Conservation (phyloP, 106 monocot species). For the Posidonia australis region DNA sequence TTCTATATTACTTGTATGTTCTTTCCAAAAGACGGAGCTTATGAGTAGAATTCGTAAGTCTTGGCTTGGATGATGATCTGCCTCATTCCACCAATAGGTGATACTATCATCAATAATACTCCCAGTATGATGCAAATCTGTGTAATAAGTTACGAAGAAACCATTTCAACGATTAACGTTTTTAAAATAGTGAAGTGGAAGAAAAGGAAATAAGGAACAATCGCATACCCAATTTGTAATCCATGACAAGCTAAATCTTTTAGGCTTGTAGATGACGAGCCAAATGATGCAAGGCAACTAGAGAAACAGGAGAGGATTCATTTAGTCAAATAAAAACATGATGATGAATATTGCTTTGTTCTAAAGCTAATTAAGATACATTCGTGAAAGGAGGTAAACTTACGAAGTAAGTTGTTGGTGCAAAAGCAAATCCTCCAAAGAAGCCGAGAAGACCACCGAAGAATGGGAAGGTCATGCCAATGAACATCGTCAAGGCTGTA, state of each 20-base stretch:
- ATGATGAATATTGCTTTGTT: no score
- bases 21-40: no score
- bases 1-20: no score
- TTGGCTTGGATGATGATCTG: constrained; percentile 20
- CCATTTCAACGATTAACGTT: background rate
- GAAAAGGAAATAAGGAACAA: background rate
- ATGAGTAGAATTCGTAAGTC: constrained; percentile 20
- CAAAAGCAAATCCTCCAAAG: no score
- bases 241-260: constrained; percentile 51
- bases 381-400: no score
- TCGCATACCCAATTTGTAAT: constrained; percentile 34
- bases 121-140: constrained; percentile 28
- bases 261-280: constrained; percentile 60
- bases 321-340: no score
- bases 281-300: constrained; percentile 78
- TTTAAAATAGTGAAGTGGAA: background rate
- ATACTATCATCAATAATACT: constrained; percentile 15
- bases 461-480: no score
- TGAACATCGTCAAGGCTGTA: no score
- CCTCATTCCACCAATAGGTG: constrained; percentile 19
- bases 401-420: no score
- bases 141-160: background rate
- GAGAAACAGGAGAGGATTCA: no score
- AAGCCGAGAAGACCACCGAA: no score
- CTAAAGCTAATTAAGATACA: no score